A percentile compares a stretch with the other conserved stretches of the same genome.
phyloP scores from a whole-genome alignment of 345 rosid genomes.

The Euclidium syriacum region DNA sequence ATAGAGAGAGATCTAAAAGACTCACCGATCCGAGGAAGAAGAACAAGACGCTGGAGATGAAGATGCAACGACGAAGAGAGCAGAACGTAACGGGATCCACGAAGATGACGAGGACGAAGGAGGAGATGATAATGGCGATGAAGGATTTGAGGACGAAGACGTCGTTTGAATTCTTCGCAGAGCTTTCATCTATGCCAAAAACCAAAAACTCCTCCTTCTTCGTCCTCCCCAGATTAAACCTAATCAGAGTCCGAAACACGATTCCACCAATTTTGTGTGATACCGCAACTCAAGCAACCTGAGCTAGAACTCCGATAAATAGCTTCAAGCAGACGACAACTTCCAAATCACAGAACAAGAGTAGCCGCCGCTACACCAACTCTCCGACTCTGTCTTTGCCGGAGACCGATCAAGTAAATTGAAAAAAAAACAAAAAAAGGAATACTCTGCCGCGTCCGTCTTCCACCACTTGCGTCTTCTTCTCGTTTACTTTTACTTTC shows the following conservation, averaged over 20 bases:
- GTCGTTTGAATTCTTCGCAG: conserved; percentile 76
- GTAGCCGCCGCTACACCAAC: conserved; percentile 4
- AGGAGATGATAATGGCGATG: conserved; percentile 66
- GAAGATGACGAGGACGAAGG: conserved; percentile 59
- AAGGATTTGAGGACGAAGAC: conserved; percentile 48
- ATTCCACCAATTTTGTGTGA: background rate
- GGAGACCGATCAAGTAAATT: background rate
- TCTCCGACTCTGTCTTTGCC: background rate
- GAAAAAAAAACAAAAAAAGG: too few relatives aligned
- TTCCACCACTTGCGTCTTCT: conserved; percentile 4
- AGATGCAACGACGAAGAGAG: conserved; percentile 70
- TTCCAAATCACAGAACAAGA: background rate
- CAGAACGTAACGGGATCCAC: conserved; percentile 92
- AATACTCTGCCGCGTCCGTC: background rate
- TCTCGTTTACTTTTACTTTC: conserved; percentile 20
- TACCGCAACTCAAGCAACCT: background rate
- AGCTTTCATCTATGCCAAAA: conserved; percentile 67
- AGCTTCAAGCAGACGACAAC: conserved; percentile 6
- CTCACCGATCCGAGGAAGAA: conserved; percentile 85
- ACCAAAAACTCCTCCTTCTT: background rate
- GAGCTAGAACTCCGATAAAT: background rate
- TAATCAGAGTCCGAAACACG: background rate
- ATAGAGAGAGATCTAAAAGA: conserved; percentile 12
- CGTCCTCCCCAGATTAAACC: background rate
- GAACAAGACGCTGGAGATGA: conserved; percentile 82